phyloP scores from a whole-genome alignment of 1,284 basidiomycete genomes.

The Psilocybe mexicana region DNA sequence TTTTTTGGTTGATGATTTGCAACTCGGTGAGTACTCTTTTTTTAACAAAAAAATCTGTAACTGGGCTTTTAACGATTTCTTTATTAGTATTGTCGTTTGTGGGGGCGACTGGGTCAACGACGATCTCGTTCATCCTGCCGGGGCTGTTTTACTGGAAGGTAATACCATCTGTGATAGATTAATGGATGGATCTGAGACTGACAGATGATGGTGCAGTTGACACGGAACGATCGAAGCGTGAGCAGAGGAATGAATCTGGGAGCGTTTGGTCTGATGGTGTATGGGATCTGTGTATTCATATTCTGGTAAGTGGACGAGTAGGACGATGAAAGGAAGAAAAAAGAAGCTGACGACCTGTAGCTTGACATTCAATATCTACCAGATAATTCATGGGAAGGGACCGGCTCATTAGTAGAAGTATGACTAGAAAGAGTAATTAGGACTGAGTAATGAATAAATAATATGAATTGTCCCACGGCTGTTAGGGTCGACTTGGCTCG shows the following conservation, averaged over 20 bases:
- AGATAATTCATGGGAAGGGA: constrained; percentile 41
- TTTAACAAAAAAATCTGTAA: background rate
- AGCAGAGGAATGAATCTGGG: constrained; percentile 59
- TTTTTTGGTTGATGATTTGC: constrained; percentile 81
- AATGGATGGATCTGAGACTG: constrained; percentile 1
- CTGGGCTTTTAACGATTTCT: constrained; percentile 6
- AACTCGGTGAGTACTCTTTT: constrained; percentile 62
- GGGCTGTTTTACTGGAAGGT: constrained; percentile 86
- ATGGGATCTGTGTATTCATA: constrained; percentile 81
- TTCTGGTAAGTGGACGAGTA: constrained; percentile 69
- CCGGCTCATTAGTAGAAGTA: constrained; percentile 17
- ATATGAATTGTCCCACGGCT: constrained; percentile 30
- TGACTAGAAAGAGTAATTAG: constrained; percentile 5
- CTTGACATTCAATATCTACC: constrained; percentile 76
- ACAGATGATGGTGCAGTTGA: constrained; percentile 52
- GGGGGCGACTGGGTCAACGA: constrained; percentile 95
- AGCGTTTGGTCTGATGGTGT: constrained; percentile 70
- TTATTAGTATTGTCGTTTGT: constrained; percentile 88
- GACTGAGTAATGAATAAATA: constrained; percentile 8
- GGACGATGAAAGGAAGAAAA: background rate
- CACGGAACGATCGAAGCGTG: constrained; percentile 62
- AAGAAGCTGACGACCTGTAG: constrained; percentile 37
- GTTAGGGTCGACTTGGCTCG: constrained; percentile 11
- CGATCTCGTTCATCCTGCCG: constrained; percentile 96
- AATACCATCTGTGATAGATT: constrained; percentile 18